A percentile compares a stretch with the other conserved stretches of the same genome.
phyloP scores from a whole-genome alignment of 2,329 filamentous ascomycete genomes.

The Diplodia scrobiculata region DNA sequence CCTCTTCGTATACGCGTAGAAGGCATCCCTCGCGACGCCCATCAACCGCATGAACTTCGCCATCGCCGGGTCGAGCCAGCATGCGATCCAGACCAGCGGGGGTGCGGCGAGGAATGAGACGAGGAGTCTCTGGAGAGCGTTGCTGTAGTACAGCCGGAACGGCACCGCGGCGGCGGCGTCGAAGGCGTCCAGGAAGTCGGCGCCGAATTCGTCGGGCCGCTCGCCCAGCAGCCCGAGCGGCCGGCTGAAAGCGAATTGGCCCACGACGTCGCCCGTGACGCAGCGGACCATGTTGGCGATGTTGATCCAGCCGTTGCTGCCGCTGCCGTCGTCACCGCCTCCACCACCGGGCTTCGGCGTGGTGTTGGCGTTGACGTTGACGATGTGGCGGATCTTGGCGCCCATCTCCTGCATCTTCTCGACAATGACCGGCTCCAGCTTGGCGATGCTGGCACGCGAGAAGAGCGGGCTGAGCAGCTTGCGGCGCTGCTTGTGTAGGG shows the following conservation, averaged over 20 bases:
- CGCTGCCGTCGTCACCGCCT: background rate
- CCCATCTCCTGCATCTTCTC: constrained; percentile 20
- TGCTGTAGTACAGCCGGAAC: background rate
- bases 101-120: background rate
- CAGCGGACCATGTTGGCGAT: constrained; percentile 31
- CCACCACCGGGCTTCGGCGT: constrained; percentile 5
- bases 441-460: constrained; percentile 17
- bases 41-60: background rate
- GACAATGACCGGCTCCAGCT: constrained; percentile 27
- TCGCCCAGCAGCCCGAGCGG: constrained; percentile 31
- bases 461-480: constrained; percentile 30
- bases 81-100: background rate
- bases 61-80: background rate
- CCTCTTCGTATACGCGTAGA: background rate
- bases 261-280: constrained; percentile 33
- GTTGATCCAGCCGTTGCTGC: constrained; percentile 8
- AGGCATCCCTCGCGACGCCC: background rate
- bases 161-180: background rate
- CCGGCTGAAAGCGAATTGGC: constrained; percentile 33
- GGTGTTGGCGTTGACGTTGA: background rate
- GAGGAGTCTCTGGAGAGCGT: background rate
- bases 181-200: background rate
- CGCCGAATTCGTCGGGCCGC: constrained; percentile 9
- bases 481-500: constrained; percentile 34
- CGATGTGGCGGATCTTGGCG: constrained; percentile 27